These are phyloP conservation scores for Candida morakotiae DNA, from an alignment of 805 yeast species.

Conservation along the genomic window DNA sequence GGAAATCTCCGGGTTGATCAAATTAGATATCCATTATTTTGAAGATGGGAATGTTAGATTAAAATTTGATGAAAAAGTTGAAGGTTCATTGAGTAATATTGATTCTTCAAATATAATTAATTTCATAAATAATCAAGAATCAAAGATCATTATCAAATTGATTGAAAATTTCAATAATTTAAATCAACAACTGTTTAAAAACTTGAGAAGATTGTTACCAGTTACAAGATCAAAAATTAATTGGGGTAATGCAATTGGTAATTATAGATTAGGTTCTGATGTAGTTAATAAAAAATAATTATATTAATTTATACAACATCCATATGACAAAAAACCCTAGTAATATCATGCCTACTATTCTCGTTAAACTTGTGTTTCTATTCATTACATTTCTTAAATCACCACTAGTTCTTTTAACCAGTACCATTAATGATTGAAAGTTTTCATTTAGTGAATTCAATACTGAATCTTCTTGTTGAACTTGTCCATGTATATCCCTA, in stretches of 20 bases:
- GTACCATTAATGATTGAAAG: slow-evolving; percentile 33
- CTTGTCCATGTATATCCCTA: slow-evolving; percentile 37
- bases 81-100: slow-evolving; percentile 15
- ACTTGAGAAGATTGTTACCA: slow-evolving; percentile 85
- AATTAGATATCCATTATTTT: slow-evolving; percentile 81
- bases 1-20: slow-evolving; percentile 49
- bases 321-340: slow-evolving; percentile 32
- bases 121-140: slow-evolving; percentile 54
- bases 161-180: slow-evolving; percentile 62
- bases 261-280: slow-evolving; percentile 81
- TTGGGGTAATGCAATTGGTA: slow-evolving; percentile 94
- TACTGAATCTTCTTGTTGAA: slow-evolving; percentile 37
- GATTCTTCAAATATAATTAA: slow-evolving; percentile 32
- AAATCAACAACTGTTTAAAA: slow-evolving; percentile 79
- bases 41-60: slow-evolving; percentile 95
- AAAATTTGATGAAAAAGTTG: slow-evolving; percentile 37
- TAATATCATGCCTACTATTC: slow-evolving; percentile 32
- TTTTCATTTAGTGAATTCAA: slow-evolving; percentile 36
- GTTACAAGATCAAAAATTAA: slow-evolving; percentile 86
- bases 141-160: slow-evolving; percentile 53
- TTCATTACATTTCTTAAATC: slow-evolving; percentile 38
- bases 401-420: slow-evolving; percentile 37
- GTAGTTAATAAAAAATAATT: slow-evolving; percentile 40
- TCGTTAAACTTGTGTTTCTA: slow-evolving; percentile 37
- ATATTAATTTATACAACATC: slow-evolving; percentile 32